Conservation (phyloP, 2,329 filamentous ascomycete species). For the Ceratocystis albifundus region DNA sequence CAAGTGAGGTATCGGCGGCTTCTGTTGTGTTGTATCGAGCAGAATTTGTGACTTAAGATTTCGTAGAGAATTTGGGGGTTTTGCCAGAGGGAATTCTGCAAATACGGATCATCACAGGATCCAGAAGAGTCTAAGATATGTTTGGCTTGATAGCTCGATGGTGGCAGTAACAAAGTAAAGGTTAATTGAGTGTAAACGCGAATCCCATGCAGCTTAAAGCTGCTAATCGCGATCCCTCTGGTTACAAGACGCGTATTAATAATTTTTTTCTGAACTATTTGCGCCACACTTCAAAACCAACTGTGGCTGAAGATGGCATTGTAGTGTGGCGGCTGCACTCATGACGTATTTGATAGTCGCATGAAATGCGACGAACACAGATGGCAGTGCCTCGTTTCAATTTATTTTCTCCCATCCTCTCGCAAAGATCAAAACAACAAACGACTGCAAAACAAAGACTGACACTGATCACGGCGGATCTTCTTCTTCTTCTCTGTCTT, state of each 20-base stretch:
- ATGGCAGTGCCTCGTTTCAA: background rate
- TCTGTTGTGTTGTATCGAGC: background rate
- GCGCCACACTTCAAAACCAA: background rate
- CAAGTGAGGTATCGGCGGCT: background rate
- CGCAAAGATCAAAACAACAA: background rate
- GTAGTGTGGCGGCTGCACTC: background rate
- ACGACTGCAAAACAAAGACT: background rate
- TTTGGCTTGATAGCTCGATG: no score
- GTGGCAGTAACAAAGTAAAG: background rate
- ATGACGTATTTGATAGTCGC: constrained; percentile 10
- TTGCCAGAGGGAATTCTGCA: background rate
- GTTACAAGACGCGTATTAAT: background rate
- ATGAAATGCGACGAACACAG: background rate
- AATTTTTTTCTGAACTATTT: background rate
- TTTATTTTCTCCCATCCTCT: background rate
- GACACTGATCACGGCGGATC: no score
- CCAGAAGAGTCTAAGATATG: background rate
- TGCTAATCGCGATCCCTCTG: background rate
- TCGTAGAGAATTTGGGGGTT: background rate
- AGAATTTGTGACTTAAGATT: background rate
- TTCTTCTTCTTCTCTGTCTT: background rate
- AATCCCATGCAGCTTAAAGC: background rate
- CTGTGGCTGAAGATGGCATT: background rate
- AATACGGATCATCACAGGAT: background rate
- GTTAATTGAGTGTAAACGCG: background rate